phyloP scores from a whole-genome alignment of 192 early-diverging fungal species.

The Coemansia sp. region DNA sequence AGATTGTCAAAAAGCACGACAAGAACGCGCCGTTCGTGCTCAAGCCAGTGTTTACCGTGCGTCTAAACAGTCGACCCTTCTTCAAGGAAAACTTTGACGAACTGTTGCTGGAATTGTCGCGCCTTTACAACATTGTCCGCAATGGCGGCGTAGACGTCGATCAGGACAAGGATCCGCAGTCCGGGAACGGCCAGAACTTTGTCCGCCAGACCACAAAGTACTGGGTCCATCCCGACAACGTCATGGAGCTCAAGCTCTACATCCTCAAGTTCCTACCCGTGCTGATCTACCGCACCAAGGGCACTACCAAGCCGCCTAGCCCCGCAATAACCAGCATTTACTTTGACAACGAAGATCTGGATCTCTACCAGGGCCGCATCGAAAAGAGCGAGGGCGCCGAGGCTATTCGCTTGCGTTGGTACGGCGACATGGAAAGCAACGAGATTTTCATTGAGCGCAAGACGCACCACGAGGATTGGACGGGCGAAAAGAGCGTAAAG shows the following conservation, averaged over 20 bases:
- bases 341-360: conserved; percentile 87
- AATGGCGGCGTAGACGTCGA: conserved; percentile 67
- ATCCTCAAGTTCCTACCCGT: conserved; percentile 91
- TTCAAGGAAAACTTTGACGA: conserved; percentile 85
- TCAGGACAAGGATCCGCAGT: conserved; percentile 49
- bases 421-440: conserved; percentile 81
- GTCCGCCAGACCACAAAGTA: conserved; percentile 88
- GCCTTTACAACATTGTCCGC: conserved; percentile 75
- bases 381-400: conserved; percentile 89
- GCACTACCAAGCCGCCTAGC: conserved; percentile 66
- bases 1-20: conserved; percentile 99
- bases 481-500: conserved; percentile 88
- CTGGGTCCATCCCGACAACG: conserved; percentile 96
- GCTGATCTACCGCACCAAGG: conserved; percentile 81
- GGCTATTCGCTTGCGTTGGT: conserved; percentile 92
- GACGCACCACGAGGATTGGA: conserved; percentile 92
- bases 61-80: conserved; percentile 82
- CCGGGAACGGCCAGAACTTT: conserved; percentile 63
- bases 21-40: conserved; percentile 87
- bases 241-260: conserved; percentile 89
- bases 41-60: conserved; percentile 75
- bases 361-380: conserved; percentile 84
- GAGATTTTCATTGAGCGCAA: conserved; percentile 98
- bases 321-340: conserved; percentile 94
- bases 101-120: conserved; percentile 81